These are phyloP conservation scores for Brassica balearica DNA, from an alignment of 441 rosid species.

Conservation along the genomic window DNA sequence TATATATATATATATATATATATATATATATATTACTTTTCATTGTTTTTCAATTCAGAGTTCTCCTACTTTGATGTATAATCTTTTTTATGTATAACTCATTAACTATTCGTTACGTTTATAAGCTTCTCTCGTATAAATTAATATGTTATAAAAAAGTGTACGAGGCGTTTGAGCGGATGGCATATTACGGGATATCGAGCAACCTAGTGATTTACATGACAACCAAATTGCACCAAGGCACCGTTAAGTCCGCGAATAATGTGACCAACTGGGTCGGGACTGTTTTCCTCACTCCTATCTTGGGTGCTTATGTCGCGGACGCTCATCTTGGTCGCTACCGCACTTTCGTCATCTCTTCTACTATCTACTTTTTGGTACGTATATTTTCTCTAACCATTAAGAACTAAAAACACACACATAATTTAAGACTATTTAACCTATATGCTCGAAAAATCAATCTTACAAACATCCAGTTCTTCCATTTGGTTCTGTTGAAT, in stretches of 20 bases:
- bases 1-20: neutral
- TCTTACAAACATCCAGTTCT: neutral
- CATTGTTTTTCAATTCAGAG: neutral
- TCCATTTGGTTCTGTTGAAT: neutral
- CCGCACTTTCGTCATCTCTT: constrained; percentile 71
- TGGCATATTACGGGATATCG: constrained; percentile 11
- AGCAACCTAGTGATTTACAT: constrained; percentile 5
- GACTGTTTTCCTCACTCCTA: constrained; percentile 62
- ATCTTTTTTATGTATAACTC: neutral
- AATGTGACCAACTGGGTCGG: constrained; percentile 67
- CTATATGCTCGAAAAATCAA: neutral
- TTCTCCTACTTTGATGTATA: neutral
- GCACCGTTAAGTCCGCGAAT: constrained; percentile 63
- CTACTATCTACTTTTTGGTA: constrained; percentile 64
- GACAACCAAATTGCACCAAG: constrained; percentile 49
- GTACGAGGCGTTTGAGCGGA: constrained; percentile 11
- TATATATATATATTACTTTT: neutral
- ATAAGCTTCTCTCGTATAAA: constrained; percentile 1
- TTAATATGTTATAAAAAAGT: neutral
- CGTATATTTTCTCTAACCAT: constrained; percentile 4
- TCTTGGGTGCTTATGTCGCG: constrained; percentile 64
- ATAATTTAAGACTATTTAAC: neutral
- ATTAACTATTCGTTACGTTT: neutral
- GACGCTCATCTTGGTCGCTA: constrained; percentile 79
- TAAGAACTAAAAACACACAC: neutral